Evolutionary conservation across 2,329 filamentous ascomycete genomes (phyloP).

Genomic region (Sporothrix brasiliensis): DNA sequence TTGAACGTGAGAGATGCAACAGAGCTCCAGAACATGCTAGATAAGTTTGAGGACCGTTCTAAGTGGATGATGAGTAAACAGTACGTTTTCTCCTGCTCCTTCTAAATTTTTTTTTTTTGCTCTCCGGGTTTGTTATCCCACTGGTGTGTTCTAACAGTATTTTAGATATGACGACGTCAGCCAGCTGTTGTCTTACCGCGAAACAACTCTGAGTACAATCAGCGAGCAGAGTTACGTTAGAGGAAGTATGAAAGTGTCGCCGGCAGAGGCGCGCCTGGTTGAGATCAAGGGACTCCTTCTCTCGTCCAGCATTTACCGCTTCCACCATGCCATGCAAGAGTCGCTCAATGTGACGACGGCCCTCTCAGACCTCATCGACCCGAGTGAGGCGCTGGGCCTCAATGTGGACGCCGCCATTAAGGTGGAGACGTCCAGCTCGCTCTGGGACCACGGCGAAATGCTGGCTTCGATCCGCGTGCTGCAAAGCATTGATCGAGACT

Average conservation of each 20-base stretch:
- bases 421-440: slow-evolving; percentile 81
- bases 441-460: slow-evolving; percentile 95
- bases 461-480: slow-evolving; percentile 87
- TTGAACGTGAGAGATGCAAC: slow-evolving; percentile 61
- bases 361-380: slow-evolving; percentile 73
- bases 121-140: too few relatives aligned
- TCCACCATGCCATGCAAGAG: slow-evolving; percentile 81
- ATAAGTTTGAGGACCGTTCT: slow-evolving; percentile 65
- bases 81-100: slow-evolving; percentile 40
- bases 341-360: slow-evolving; percentile 83
- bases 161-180: slow-evolving; percentile 67
- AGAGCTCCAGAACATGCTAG: slow-evolving; percentile 64
- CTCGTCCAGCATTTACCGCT: slow-evolving; percentile 74
- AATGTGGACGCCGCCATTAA: slow-evolving; percentile 75
- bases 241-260: slow-evolving; percentile 61
- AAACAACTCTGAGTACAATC: slow-evolving; percentile 79
- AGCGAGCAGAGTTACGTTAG: slow-evolving; percentile 69
- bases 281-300: slow-evolving; percentile 78
- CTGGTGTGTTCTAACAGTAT: too few relatives aligned
- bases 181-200: slow-evolving; percentile 78
- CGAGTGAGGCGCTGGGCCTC: slow-evolving; percentile 71
- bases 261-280: slow-evolving; percentile 65
- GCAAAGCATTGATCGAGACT: slow-evolving; percentile 67
- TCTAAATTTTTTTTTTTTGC: too few relatives aligned
- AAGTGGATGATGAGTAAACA: slow-evolving; percentile 73